phyloP scores from a whole-genome alignment of 345 rosid species.

The Turritis glabra region DNA sequence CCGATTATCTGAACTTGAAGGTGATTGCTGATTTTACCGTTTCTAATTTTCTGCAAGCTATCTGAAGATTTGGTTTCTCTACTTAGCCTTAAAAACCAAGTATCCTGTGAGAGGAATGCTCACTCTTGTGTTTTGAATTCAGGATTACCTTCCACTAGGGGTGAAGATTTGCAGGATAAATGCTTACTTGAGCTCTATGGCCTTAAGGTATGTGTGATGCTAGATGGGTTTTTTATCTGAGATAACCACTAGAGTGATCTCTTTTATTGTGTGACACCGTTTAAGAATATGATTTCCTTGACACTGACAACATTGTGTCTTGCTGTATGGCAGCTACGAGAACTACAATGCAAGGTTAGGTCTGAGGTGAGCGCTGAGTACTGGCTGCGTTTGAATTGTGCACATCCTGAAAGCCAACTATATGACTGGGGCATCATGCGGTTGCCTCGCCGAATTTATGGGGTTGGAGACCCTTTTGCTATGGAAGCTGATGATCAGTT shows the following conservation, averaged over 20 bases:
- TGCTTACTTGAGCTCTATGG: constrained; percentile 89
- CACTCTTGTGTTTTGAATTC: constrained; percentile 36
- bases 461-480: constrained; percentile 82
- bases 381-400: constrained; percentile 74
- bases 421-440: constrained; percentile 98
- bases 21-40: constrained; percentile 33
- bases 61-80: too few relatives aligned
- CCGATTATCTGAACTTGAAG: constrained; percentile 77
- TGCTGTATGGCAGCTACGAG: constrained; percentile 58
- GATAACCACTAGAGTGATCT: neutral
- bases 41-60: neutral
- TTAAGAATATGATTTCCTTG: neutral
- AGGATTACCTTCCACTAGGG: constrained; percentile 82
- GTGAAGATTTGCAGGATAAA: constrained; percentile 83
- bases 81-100: neutral
- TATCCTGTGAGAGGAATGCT: neutral
- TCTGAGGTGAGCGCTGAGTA: constrained; percentile 72
- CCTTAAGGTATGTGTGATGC: constrained; percentile 57
- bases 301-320: constrained; percentile 1
- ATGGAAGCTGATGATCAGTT: constrained; percentile 81
- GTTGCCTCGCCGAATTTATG: constrained; percentile 67
- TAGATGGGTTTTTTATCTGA: too few relatives aligned
- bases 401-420: constrained; percentile 59
- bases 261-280: neutral
- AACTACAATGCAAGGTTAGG: constrained; percentile 73